A percentile compares a stretch with the other conserved stretches of the same genome.
phyloP scores from a whole-genome alignment of 495 filamentous ascomycete species.

The Neurospora sp. region DNA sequence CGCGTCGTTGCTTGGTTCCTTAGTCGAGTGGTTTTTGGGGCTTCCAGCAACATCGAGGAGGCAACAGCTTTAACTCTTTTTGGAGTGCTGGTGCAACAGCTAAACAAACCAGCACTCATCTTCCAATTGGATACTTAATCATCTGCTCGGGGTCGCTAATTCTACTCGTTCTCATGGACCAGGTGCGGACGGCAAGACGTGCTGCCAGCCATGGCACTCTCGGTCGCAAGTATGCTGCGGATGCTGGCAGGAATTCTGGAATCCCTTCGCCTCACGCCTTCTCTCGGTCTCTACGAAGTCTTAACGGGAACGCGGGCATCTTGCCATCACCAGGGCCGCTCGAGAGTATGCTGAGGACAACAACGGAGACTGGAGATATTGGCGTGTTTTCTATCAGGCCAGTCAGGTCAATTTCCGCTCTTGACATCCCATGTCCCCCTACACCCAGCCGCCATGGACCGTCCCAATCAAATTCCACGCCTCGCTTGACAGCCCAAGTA shows the following conservation, averaged over 20 bases:
- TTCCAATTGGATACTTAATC: background rate
- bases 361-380: conserved; percentile 59
- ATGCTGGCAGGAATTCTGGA: conserved; percentile 6
- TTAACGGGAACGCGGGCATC: conserved; percentile 26
- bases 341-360: conserved; percentile 59
- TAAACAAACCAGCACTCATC: background rate
- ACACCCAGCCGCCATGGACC: conserved; percentile 2
- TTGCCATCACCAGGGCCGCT: conserved; percentile 34
- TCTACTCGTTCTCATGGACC: conserved; percentile 23
- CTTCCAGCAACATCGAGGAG: background rate
- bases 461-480: background rate
- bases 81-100: background rate
- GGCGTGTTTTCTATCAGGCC: conserved; percentile 49
- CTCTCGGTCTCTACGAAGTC: conserved; percentile 23
- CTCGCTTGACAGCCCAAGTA: background rate
- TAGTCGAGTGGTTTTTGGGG: background rate
- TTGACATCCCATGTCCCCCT: conserved; percentile 8
- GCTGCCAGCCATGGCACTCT: conserved; percentile 34
- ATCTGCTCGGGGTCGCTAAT: background rate
- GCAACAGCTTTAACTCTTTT: conserved; percentile 2
- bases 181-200: conserved; percentile 23
- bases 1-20: background rate
- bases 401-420: conserved; percentile 27
- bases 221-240: conserved; percentile 21
- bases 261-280: conserved; percentile 8